These are phyloP conservation scores for Odonthalia washingtoniensis DNA, from an alignment of 31 red algal species.

Conservation along the genomic window DNA sequence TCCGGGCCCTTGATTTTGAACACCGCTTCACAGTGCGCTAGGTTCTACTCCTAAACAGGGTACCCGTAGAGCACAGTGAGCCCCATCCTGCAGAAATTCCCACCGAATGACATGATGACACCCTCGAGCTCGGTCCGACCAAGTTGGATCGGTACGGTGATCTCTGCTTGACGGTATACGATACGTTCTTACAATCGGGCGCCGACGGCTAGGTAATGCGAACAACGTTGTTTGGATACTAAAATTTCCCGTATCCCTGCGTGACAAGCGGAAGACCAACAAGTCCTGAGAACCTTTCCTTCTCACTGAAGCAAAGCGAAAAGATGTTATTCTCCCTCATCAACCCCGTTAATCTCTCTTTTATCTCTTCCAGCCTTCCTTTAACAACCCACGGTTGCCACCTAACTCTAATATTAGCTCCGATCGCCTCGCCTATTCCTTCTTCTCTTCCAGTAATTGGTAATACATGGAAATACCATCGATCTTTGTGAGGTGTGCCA, in stretches of 20 bases:
- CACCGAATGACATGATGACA: constrained; percentile 1
- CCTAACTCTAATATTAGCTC: too few species aligned
- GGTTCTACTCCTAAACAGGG: neutral
- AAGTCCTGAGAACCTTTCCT: neutral
- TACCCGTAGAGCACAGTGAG: neutral
- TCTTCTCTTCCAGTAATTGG: too few species aligned
- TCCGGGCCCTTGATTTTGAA: neutral
- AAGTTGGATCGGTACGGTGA: neutral
- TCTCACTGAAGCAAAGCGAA: too few species aligned
- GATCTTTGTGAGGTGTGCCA: too few species aligned
- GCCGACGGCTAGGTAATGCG: neutral
- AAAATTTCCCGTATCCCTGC: neutral
- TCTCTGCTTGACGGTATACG: neutral
- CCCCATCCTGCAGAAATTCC: neutral
- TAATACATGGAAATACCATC: too few species aligned
- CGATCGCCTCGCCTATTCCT: too few species aligned
- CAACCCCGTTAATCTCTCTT: too few species aligned
- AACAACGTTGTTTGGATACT: neutral
- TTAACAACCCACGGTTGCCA: too few species aligned
- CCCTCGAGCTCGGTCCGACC: neutral
- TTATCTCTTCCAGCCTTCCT: too few species aligned
- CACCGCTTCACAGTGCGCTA: neutral
- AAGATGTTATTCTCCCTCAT: too few species aligned
- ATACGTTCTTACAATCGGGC: constrained; percentile 11
- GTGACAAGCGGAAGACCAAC: neutral